Evolutionary conservation across 2,329 filamentous ascomycete genomes (phyloP).

Genomic region (Zasmidium cellare): DNA sequence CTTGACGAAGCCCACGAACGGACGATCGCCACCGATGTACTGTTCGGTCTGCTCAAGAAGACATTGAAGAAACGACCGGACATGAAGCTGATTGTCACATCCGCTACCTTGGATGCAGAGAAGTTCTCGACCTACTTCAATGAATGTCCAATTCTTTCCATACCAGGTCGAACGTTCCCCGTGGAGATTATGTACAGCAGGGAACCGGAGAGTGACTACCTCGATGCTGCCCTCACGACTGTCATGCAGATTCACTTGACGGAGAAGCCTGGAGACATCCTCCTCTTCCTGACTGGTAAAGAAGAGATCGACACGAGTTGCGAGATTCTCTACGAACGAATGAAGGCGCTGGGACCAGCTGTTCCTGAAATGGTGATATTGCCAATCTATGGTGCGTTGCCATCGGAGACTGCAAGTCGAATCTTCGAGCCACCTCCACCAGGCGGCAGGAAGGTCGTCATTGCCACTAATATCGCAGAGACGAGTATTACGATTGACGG

Average conservation of each 20-base stretch:
- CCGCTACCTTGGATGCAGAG: constrained; percentile 92
- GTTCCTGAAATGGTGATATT: constrained; percentile 91
- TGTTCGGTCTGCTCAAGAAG: constrained; percentile 94
- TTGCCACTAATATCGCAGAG: constrained; percentile 97
- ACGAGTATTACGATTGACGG: constrained; percentile 97
- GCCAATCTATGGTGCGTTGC: constrained; percentile 93
- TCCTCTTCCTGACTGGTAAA: constrained; percentile 95
- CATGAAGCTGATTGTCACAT: constrained; percentile 93
- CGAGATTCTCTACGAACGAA: constrained; percentile 89
- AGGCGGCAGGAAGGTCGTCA: constrained; percentile 88
- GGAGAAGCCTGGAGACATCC: constrained; percentile 87
- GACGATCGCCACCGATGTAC: constrained; percentile 91
- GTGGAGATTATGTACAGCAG: constrained; percentile 94
- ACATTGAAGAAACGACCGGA: constrained; percentile 82
- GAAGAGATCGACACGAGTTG: constrained; percentile 97
- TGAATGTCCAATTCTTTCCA: constrained; percentile 92
- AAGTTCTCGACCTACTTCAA: constrained; percentile 98
- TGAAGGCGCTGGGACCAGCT: constrained; percentile 88
- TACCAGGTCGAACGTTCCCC: constrained; percentile 90
- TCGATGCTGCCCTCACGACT: constrained; percentile 90
- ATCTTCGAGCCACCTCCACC: constrained; percentile 93
- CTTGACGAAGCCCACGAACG: constrained; percentile 97
- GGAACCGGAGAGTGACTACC: constrained; percentile 92
- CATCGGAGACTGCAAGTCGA: constrained; percentile 86
- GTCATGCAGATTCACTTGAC: constrained; percentile 98